Conservation (phyloP, 2,329 filamentous ascomycete genomes). For the Aureobasidium uvarum region DNA sequence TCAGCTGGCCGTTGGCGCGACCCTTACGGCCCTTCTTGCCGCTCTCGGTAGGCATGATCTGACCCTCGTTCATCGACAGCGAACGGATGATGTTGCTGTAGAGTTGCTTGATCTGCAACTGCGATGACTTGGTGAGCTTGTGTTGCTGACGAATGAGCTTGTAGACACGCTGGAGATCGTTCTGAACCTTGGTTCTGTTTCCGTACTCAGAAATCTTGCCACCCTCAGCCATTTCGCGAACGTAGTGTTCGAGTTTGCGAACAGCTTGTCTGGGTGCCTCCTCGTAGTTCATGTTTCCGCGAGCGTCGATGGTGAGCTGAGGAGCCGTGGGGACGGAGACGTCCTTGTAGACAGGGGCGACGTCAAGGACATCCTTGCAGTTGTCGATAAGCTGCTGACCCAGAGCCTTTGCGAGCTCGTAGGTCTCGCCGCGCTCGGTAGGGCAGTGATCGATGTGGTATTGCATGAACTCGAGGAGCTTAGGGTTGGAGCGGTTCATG, state of each 20-base stretch:
- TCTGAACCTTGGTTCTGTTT: conserved; percentile 97
- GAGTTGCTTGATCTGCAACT: conserved; percentile 91
- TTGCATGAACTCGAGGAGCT: conserved; percentile 97
- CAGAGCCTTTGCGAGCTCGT: conserved; percentile 94
- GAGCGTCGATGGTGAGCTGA: conserved; percentile 85
- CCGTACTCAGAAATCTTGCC: conserved; percentile 99
- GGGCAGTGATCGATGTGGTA: conserved; percentile 99
- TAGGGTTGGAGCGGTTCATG: conserved; percentile 98
- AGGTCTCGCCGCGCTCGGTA: conserved; percentile 93
- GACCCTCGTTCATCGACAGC: conserved; percentile 94
- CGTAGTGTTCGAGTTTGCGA: conserved; percentile 96
- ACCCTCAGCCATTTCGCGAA: conserved; percentile 96
- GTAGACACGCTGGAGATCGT: conserved; percentile 91
- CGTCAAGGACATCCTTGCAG: conserved; percentile 85
- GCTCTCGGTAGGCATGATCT: conserved; percentile 88
- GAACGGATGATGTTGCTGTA: conserved; percentile 95
- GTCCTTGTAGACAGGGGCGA: conserved; percentile 91
- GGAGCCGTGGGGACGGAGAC: conserved; percentile 89
- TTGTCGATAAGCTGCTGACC: conserved; percentile 94
- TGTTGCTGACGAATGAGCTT: conserved; percentile 98
- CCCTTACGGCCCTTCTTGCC: conserved; percentile 62
- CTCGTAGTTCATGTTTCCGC: conserved; percentile 88
- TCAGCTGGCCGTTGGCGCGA: conserved; percentile 56
- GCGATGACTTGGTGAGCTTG: conserved; percentile 93
- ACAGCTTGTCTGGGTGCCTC: conserved; percentile 84